Percentiles rank a stretch among this genome's conserved stretches.
Evolutionary conservation across 352 stramenopile species (phyloP).

Genomic region (Globisporangium parvum): DNA sequence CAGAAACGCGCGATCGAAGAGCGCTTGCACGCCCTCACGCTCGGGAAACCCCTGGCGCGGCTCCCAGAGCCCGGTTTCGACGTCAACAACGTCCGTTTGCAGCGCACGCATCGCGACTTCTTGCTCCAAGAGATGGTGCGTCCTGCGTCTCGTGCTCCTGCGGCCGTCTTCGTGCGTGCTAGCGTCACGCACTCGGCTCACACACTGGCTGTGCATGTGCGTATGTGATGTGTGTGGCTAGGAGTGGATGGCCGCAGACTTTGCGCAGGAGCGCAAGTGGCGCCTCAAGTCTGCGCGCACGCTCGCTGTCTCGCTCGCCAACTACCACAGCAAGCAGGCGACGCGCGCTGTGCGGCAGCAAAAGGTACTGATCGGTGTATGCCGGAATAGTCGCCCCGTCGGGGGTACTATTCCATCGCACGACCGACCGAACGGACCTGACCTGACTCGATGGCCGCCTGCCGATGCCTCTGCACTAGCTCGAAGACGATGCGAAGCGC

Average conservation of each 20-base stretch:
- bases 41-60: slow-evolving; percentile 36
- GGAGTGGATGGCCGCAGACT: slow-evolving; percentile 93
- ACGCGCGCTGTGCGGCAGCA: slow-evolving; percentile 21
- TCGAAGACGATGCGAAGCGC: slow-evolving; percentile 34
- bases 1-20: slow-evolving; percentile 37
- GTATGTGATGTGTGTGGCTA: slow-evolving; percentile 2
- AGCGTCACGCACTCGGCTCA: background rate
- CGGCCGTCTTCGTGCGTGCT: no score
- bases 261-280: slow-evolving; percentile 87
- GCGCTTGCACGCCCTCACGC: slow-evolving; percentile 33
- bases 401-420: background rate
- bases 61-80: slow-evolving; percentile 31
- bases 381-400: background rate
- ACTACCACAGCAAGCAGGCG: slow-evolving; percentile 46
- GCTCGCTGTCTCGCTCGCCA: slow-evolving; percentile 53
- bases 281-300: slow-evolving; percentile 71
- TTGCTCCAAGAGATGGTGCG: slow-evolving; percentile 77
- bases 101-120: slow-evolving; percentile 61
- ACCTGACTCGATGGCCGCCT: no score
- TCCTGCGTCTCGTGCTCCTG: background rate
- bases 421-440: no score
- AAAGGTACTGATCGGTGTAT: slow-evolving; percentile 22
- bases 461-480: slow-evolving; percentile 12
- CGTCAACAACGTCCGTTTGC: slow-evolving; percentile 26
- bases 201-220: background rate